A percentile compares a stretch with the other conserved stretches of the same genome.
phyloP scores from a whole-genome alignment of 2,329 filamentous ascomycete species.

The Aspergillus eucalypticola region DNA sequence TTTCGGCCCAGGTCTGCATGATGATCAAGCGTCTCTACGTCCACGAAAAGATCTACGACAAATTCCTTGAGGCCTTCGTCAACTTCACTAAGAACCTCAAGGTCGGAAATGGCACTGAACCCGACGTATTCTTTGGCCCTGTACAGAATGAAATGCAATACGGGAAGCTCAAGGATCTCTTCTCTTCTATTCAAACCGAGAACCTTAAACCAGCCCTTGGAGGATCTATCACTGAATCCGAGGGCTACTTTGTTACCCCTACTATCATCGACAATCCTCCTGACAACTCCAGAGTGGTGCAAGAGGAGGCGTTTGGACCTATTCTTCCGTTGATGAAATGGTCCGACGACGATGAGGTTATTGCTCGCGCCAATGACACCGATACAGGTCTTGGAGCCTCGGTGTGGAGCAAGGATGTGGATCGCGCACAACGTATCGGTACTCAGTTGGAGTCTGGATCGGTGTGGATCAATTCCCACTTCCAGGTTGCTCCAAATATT shows the following conservation, averaged over 20 bases:
- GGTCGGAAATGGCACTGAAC: conserved; percentile 39
- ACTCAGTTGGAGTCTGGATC: background rate
- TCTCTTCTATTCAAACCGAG: conserved; percentile 57
- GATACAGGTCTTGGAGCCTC: conserved; percentile 56
- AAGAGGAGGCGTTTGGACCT: conserved; percentile 62
- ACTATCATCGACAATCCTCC: conserved; percentile 59
- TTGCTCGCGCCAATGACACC: conserved; percentile 54
- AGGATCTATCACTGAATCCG: conserved; percentile 40
- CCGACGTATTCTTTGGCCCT: conserved; percentile 54
- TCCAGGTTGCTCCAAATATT: conserved; percentile 1
- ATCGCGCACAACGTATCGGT: background rate
- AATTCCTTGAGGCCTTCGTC: conserved; percentile 50
- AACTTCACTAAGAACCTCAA: conserved; percentile 43
- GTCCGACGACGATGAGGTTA: conserved; percentile 59
- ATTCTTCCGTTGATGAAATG: conserved; percentile 63
- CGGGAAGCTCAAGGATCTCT: conserved; percentile 57
- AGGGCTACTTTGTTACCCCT: conserved; percentile 59
- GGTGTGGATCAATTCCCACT: conserved; percentile 9
- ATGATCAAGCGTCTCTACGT: conserved; percentile 60
- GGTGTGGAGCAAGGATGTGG: conserved; percentile 57
- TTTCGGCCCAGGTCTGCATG: conserved; percentile 57
- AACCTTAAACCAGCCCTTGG: conserved; percentile 54
- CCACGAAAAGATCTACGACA: conserved; percentile 57
- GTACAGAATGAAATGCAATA: conserved; percentile 66
- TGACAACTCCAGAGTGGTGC: conserved; percentile 54